phyloP scores from a whole-genome alignment of 106 monocot genomes.

The Agapanthus africanus region DNA sequence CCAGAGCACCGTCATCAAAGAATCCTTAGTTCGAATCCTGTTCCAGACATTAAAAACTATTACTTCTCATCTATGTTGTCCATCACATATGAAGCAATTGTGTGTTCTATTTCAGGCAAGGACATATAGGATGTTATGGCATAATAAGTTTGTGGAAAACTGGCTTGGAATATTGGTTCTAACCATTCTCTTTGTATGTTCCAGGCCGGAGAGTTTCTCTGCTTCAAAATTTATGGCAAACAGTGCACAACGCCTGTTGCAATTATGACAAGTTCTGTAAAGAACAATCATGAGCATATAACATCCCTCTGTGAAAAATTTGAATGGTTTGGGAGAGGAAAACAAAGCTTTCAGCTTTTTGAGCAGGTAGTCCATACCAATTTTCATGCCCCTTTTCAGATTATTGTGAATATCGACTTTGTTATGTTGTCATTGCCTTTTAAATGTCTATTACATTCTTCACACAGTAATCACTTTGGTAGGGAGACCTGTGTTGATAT shows the following conservation, averaged over 20 bases:
- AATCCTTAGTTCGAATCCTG: no score
- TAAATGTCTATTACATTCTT: neutral
- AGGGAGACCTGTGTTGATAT: neutral
- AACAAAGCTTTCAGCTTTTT: conserved; percentile 64
- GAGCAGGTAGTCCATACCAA: conserved; percentile 59
- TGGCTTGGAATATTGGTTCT: neutral
- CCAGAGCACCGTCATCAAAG: no score
- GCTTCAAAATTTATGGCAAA: conserved; percentile 79
- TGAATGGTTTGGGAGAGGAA: conserved; percentile 86
- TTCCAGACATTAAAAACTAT: no score
- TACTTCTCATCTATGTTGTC: no score
- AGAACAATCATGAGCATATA: conserved; percentile 83
- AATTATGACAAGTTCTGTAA: conserved; percentile 95
- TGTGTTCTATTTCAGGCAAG: no score
- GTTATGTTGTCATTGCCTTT: neutral
- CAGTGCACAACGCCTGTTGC: conserved; percentile 93
- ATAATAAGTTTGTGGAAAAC: no score
- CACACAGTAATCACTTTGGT: neutral
- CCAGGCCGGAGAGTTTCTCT: conserved; percentile 85
- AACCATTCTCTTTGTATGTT: conserved; percentile 9
- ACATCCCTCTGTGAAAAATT: conserved; percentile 58
- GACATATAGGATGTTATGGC: no score
- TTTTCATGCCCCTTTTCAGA: neutral
- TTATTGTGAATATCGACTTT: neutral
- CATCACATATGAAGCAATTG: no score